Evolutionary conservation across 2,329 filamentous ascomycete genomes (phyloP), one percentile per base, ranked within the genome.

Genomic region (Aspergillus versicolor): DNA sequence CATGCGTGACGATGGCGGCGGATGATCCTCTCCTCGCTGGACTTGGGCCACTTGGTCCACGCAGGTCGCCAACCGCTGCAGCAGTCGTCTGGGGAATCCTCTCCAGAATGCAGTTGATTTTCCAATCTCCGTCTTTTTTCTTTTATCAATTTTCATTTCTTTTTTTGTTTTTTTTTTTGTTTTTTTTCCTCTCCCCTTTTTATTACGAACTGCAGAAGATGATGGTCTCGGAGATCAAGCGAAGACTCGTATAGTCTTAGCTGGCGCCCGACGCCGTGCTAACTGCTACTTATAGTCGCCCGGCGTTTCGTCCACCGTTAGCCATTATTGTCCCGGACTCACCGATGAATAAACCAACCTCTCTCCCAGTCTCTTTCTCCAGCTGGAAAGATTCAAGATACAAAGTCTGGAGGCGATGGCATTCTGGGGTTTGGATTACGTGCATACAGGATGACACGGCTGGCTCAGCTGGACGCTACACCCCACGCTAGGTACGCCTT

Each of bases 381-480:
- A 37, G 34, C 12, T 37, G 4, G 12, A 30, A 30, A 37, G 34
- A 13, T 37, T 37, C 34, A 37, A 37, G 3, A 37, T 8, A 5
- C 12, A 9, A 37, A 9, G 34, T 37, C 34, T 37, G 34, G 34
- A 37, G 34, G 15, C 15, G 34, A 37, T 2, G 2, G 12, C 34
- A 13, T 37, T 37, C 34, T 37, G 34, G 13, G 42, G 22, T 44
- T 22, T 8, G 42, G 17, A 63, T 63, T 63, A 61, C 60, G 55
- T 63, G 58, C 62, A 64, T 64, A 51, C 46, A 58, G 60, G 58
- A 63, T 59, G 56, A 60, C 54, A 64, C 58, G 59, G 59, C 62
- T 63, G 56, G 56, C 61, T 65, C 63, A 65, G 63, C 60, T 65
- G 59, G 58, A 61, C 62, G 60, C 63, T 61, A 61, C 56, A 54